phyloP scores from a whole-genome alignment of 805 yeast species.

The Grigorovia transvaalensis region DNA sequence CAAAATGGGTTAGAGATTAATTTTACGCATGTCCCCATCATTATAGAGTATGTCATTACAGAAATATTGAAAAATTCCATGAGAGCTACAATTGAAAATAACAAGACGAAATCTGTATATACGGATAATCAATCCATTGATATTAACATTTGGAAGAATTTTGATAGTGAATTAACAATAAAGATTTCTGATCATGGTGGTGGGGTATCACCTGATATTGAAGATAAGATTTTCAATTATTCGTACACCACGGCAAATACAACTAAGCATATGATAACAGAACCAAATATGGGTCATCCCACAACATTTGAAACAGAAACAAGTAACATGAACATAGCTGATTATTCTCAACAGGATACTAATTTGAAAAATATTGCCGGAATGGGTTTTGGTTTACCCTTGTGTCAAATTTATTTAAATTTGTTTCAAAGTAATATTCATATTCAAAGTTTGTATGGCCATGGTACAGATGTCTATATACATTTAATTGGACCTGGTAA shows the following conservation, averaged over 20 bases:
- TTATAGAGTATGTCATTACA: conserved; percentile 76
- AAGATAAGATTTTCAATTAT: conserved; percentile 68
- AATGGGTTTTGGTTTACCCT: conserved; percentile 91
- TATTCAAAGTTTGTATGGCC: conserved; percentile 60
- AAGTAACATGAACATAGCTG: background rate
- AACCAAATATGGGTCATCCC: background rate
- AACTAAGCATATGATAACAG: too few relatives aligned
- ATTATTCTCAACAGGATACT: conserved; percentile 30
- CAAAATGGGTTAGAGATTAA: conserved; percentile 46
- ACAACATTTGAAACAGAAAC: background rate
- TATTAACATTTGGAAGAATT: conserved; percentile 23
- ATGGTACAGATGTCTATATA: conserved; percentile 72
- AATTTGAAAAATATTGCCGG: conserved; percentile 72
- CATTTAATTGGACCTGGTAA: conserved; percentile 31
- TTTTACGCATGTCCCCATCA: conserved; percentile 80
- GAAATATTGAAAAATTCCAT: conserved; percentile 82
- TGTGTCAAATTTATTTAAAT: conserved; percentile 65
- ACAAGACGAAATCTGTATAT: conserved; percentile 1
- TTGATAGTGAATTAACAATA: conserved; percentile 44
- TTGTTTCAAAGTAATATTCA: conserved; percentile 62
- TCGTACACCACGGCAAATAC: conserved; percentile 44
- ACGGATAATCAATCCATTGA: conserved; percentile 18
- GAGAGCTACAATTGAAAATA: conserved; percentile 75
- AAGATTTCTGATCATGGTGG: conserved; percentile 81
- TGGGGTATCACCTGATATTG: conserved; percentile 64